Evolutionary conservation across 108 stramenopile species (phyloP), one percentile per base, ranked within the genome.

Genomic region (Skeletonema costatum): DNA sequence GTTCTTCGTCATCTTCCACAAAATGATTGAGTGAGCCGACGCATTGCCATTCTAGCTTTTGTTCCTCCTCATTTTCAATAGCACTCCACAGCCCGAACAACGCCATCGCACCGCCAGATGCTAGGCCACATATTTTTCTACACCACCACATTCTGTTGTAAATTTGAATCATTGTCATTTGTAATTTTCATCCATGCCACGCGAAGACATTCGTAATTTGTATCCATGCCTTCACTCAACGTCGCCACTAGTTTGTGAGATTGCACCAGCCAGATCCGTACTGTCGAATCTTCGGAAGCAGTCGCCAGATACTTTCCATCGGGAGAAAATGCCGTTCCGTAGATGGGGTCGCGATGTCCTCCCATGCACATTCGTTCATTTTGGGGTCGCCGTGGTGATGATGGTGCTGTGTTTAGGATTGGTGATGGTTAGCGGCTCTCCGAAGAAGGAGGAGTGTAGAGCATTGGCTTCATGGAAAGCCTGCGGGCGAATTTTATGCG

Each of bases 231-330:
- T 59, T 81, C 74, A n/a, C 70, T 51, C 56, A 96, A 68, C 4
- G 88, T 87, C 10, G 81, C 25, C 58, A 92, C 60, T 2, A 92
- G 71, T 10, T 64, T 16, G 64, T 96, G 81, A 6, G 75, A 84
- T 14, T 46, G 17, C 1, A 81, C 85, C 51, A 88, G 76, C 95
- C 95, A 96, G 9, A 96, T 82, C 10, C 83, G 32, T 56, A 92
- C 75, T 9, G 87, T 93, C 1, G 90, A 79, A 80, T 96, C 95
- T 81, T 93, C 87, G 65, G 91, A 87, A 21, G 95, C 92, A 66
- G 95, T 85, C 4, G 91, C 95, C 19, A 89, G 68, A 62, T 84
- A 96, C 12, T 64, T 71, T 2, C 92, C 95, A 73, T 87, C 88
- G 44, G 78, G 83, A 17, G 90, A 91, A 70, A 96, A 90, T 33